phyloP scores from a whole-genome alignment of 768 basidiomycete species.

The Chalciporus sphaerocephalus region DNA sequence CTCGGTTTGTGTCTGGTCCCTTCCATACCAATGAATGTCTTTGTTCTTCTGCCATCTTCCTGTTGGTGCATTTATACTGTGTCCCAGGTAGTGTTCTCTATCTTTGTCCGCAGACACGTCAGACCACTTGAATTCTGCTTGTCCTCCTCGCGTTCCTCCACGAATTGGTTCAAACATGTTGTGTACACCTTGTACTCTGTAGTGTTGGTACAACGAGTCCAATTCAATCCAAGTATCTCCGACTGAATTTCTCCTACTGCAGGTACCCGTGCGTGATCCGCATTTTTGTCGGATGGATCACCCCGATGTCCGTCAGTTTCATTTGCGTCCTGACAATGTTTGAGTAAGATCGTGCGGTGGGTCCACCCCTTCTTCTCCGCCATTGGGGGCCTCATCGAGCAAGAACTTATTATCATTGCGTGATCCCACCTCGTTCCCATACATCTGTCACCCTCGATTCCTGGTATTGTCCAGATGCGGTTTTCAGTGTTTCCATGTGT shows the following conservation, averaged over 20 bases:
- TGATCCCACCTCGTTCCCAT: slow-evolving; percentile 2
- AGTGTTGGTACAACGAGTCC: background rate
- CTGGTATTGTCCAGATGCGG: background rate
- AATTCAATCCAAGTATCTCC: slow-evolving; percentile 19
- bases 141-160: slow-evolving; percentile 88
- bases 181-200: background rate
- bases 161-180: slow-evolving; percentile 80
- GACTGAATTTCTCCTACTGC: slow-evolving; percentile 4
- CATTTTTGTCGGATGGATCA: background rate
- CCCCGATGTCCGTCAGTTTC: background rate
- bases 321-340: background rate
- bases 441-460: slow-evolving; percentile 5
- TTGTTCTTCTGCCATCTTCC: slow-evolving; percentile 98
- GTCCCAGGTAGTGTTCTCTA: slow-evolving; percentile 92
- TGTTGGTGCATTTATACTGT: slow-evolving; percentile 91
- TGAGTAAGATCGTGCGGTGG: slow-evolving; percentile 3
- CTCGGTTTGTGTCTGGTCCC: slow-evolving; percentile 47
- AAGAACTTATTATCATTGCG: slow-evolving; percentile 1
- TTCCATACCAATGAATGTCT: slow-evolving; percentile 92
- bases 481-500: background rate
- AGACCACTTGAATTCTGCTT: slow-evolving; percentile 87
- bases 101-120: slow-evolving; percentile 92
- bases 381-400: background rate
- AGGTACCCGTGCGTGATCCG: background rate
- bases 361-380: background rate